Conservation (phyloP, 2,329 filamentous ascomycete genomes). For the Xylariomycetidae sp. region DNA sequence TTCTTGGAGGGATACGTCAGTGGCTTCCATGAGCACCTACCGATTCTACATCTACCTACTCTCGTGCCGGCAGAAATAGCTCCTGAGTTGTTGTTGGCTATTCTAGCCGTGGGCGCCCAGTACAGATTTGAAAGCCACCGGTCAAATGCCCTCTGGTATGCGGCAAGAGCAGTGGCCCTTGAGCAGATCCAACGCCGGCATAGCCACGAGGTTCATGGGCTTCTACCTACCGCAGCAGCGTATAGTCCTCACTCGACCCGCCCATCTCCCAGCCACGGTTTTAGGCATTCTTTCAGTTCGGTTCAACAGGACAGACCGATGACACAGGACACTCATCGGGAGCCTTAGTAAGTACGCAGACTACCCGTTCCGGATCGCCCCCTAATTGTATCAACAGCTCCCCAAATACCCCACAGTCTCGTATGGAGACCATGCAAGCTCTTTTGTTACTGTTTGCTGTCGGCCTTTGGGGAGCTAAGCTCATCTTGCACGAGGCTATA, state of each 20-base stretch:
- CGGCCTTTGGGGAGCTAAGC: conserved; percentile 55
- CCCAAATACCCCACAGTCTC: conserved; percentile 51
- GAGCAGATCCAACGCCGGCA: conserved; percentile 54
- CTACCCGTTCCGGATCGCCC: neutral
- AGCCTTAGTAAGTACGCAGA: conserved; percentile 46
- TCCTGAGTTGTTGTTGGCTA: conserved; percentile 60
- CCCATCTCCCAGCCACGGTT: conserved; percentile 51
- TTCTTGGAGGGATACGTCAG: conserved; percentile 66
- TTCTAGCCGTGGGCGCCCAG: conserved; percentile 61
- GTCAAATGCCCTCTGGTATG: conserved; percentile 56
- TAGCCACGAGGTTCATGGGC: conserved; percentile 50
- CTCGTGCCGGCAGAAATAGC: conserved; percentile 58
- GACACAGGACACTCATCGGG: conserved; percentile 53
- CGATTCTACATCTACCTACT: conserved; percentile 62
- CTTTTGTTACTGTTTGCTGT: conserved; percentile 55
- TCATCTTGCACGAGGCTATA: conserved; percentile 54
- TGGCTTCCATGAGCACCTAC: conserved; percentile 55
- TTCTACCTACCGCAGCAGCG: conserved; percentile 50
- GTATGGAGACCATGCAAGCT: conserved; percentile 60
- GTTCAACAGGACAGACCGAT: conserved; percentile 50
- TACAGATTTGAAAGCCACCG: conserved; percentile 57
- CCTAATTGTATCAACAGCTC: conserved; percentile 33
- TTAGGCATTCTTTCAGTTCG: conserved; percentile 53
- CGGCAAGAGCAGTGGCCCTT: conserved; percentile 49
- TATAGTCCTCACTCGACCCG: conserved; percentile 56